Conservation (phyloP, 2,329 filamentous ascomycete species). For the Huntiella savannae region DNA sequence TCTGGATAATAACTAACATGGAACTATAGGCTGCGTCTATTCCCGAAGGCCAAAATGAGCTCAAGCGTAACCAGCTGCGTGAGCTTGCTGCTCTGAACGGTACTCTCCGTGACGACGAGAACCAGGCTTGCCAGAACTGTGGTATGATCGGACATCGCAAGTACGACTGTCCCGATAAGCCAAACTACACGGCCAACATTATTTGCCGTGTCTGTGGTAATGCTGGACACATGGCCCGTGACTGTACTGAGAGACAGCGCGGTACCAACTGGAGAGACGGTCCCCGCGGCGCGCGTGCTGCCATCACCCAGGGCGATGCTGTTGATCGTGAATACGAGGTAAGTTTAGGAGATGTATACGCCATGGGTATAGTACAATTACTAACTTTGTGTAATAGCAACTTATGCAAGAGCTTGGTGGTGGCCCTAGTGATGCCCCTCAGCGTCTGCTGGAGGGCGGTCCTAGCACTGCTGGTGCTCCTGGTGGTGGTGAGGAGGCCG, state of each 20-base stretch:
- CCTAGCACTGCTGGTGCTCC: slow-evolving; percentile 39
- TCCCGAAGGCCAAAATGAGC: slow-evolving; percentile 93
- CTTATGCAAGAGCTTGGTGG: slow-evolving; percentile 95
- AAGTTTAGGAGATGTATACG: slow-evolving; percentile 20
- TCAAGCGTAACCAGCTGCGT: slow-evolving; percentile 95
- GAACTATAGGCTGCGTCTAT: slow-evolving; percentile 71
- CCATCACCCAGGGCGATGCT: slow-evolving; percentile 47
- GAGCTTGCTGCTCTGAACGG: slow-evolving; percentile 96
- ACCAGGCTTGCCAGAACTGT: slow-evolving; percentile 98
- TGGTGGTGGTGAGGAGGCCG: slow-evolving; percentile 29
- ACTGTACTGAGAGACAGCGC: slow-evolving; percentile 86
- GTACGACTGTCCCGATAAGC: slow-evolving; percentile 93
- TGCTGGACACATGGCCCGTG: slow-evolving; percentile 92
- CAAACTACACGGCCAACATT: slow-evolving; percentile 97
- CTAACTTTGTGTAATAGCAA: slow-evolving; percentile 40
- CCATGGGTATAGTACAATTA: slow-evolving; percentile 11
- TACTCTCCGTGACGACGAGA: slow-evolving; percentile 96
- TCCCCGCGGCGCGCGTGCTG: slow-evolving; percentile 41
- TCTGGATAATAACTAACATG: neutral
- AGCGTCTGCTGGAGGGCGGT: slow-evolving; percentile 72
- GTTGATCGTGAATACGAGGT: slow-evolving; percentile 92
- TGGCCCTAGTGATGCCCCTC: slow-evolving; percentile 40
- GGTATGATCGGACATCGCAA: slow-evolving; percentile 98
- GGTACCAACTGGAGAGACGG: slow-evolving; percentile 74
- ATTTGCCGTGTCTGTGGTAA: slow-evolving; percentile 98